Evolutionary conservation across 768 basidiomycete genomes (phyloP), one percentile per base, ranked within the genome.

Genomic region (Imleria badia): DNA sequence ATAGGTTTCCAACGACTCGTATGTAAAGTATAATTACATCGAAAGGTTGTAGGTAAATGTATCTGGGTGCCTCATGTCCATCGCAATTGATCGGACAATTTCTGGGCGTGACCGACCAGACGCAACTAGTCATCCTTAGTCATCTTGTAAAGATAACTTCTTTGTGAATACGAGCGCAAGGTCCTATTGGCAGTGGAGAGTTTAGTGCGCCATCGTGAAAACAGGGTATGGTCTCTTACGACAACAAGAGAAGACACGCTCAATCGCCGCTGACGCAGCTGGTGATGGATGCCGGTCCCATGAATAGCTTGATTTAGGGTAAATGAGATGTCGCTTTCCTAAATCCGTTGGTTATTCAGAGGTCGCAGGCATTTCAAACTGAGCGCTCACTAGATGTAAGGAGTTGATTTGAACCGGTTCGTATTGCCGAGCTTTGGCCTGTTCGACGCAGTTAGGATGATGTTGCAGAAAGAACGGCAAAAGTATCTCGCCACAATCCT

Each of bases 171-270:
- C 26, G 35, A 60, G 36, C 4, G 67, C 69, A 11, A 71, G 65
- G 9, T 67, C 67, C 67, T 71, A 39, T 45, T 23, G 9, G 14
- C 22, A 55, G 14, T 14, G 15, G 31, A 46, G 11, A 30, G 19
- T 42, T 69, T 26, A 60, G 38, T n/a, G n/a, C 7, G 5, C 17
- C n/a, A 29, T 11, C 19, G 13, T 19, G 23, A 26, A 40, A 30
- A 43, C 3, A 40, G 11, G 3, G 10, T 22, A 26, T 14, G 10
- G 12, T 31, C 14, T 59, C 54, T n/a, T n/a, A 71, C 67, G 31
- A 68, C 35, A 45, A 62, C 31, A 6, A 71, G 54, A 23, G 55
- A 60, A n/a, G 62, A 59, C 44, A 56, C 40, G 51, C 57, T 71
- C 38, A 56, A 22, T 33, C 52, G 55, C 35, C 35, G 58, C 19